A percentile compares a stretch with the other conserved stretches of the same genome.
Conservation (phyloP, 805 yeast genomes). For the Candida verbasci region DNA sequence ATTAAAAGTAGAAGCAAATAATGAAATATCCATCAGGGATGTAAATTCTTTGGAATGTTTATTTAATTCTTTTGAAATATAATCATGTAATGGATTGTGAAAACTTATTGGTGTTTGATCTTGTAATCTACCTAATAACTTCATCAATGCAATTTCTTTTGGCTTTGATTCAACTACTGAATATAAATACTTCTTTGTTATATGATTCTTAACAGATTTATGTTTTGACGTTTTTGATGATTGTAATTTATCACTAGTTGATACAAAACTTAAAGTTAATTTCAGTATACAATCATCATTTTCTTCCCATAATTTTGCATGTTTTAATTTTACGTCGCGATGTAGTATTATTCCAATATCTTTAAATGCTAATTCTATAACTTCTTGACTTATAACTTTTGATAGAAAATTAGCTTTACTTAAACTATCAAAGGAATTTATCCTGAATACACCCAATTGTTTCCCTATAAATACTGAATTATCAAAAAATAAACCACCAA, state of each 20-base stretch:
- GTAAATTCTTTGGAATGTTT: constrained; percentile 38
- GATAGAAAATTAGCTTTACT: constrained; percentile 48
- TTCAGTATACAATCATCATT: constrained; percentile 39
- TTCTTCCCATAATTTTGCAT: constrained; percentile 44
- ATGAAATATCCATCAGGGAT: constrained; percentile 33
- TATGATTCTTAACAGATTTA: constrained; percentile 27
- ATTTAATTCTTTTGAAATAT: constrained; percentile 38
- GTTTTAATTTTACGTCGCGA: constrained; percentile 33
- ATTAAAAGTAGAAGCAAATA: constrained; percentile 51
- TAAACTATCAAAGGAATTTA: constrained; percentile 47
- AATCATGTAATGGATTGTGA: constrained; percentile 53
- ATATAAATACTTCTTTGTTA: constrained; percentile 33
- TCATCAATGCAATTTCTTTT: constrained; percentile 41
- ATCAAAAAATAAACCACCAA: constrained; percentile 45
- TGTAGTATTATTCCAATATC: constrained; percentile 34
- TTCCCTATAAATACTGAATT: constrained; percentile 35
- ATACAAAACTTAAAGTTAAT: constrained; percentile 34
- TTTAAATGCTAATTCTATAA: constrained; percentile 42
- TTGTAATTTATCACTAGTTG: constrained; percentile 36
- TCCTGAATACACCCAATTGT: constrained; percentile 48
- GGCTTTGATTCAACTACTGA: constrained; percentile 40
- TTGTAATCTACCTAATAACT: constrained; percentile 45
- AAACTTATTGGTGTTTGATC: constrained; percentile 42
- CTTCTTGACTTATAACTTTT: constrained; percentile 44
- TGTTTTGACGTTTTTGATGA: constrained; percentile 39